Evolutionary conservation across 2,329 filamentous ascomycete species (phyloP).

Genomic region (Cercospora canescens): DNA sequence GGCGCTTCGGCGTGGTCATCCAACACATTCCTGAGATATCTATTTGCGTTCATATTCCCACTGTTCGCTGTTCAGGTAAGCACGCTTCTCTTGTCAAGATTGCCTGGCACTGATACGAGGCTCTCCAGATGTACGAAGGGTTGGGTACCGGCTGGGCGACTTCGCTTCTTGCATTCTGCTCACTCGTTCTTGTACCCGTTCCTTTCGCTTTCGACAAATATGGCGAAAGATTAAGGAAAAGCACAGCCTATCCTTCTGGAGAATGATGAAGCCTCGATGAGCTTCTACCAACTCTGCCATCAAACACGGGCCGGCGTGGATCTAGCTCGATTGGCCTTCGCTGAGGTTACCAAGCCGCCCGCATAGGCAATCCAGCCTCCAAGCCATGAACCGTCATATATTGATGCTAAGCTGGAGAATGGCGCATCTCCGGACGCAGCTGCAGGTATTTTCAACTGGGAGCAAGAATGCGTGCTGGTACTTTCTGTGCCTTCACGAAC

Average conservation of each 20-base stretch:
- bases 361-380: too few species aligned
- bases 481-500: too few species aligned
- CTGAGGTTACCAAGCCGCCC: too few species aligned
- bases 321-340: too few species aligned
- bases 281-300: too few species aligned
- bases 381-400: too few species aligned
- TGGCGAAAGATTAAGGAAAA: conserved; percentile 6
- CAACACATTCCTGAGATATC: conserved; percentile 34
- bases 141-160: conserved; percentile 44
- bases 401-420: too few species aligned
- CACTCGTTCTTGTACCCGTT: conserved; percentile 30
- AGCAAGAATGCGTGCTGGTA: too few species aligned
- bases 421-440: too few species aligned
- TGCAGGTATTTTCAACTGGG: too few species aligned
- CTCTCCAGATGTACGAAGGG: conserved; percentile 39
- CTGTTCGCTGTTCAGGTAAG: conserved; percentile 36
- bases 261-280: not conserved
- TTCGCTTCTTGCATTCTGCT: conserved; percentile 39
- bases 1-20: conserved; percentile 35
- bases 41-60: conserved; percentile 38
- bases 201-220: conserved; percentile 29
- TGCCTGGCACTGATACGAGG: not conserved
- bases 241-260: conserved; percentile 5
- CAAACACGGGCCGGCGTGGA: too few species aligned
- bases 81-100: not conserved